Conservation (phyloP, 495 filamentous ascomycete genomes). For the Penicillium waksmanii region DNA sequence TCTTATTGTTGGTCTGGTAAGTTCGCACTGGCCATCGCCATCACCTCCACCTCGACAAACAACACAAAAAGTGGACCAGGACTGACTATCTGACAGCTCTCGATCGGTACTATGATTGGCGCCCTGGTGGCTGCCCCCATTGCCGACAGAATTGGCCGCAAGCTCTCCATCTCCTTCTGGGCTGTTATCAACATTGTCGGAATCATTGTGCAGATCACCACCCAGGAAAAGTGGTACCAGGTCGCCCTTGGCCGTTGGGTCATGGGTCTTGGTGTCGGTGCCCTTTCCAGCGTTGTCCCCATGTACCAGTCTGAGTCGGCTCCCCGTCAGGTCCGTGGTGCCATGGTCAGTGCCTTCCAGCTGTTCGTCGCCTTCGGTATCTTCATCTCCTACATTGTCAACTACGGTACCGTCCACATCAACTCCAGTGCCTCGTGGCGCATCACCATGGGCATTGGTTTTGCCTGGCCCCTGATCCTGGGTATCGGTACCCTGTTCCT, state of each 20-base stretch:
- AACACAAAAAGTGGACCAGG: not conserved
- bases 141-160: slow-evolving; percentile 58
- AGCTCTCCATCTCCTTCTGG: slow-evolving; percentile 56
- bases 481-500: slow-evolving; percentile 70
- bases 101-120: slow-evolving; percentile 70
- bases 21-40: slow-evolving; percentile 14
- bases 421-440: slow-evolving; percentile 69
- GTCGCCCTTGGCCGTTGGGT: slow-evolving; percentile 59
- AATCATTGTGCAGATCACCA: slow-evolving; percentile 69
- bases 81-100: slow-evolving; percentile 44
- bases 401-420: slow-evolving; percentile 68
- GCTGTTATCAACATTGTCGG: slow-evolving; percentile 69
- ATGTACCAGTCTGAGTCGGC: slow-evolving; percentile 76
- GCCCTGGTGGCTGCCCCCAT: slow-evolving; percentile 63
- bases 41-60: not conserved
- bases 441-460: slow-evolving; percentile 79
- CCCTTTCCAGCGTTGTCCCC: slow-evolving; percentile 70
- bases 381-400: slow-evolving; percentile 79
- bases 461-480: slow-evolving; percentile 76
- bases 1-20: slow-evolving; percentile 59
- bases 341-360: slow-evolving; percentile 76
- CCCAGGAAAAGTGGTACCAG: slow-evolving; percentile 56
- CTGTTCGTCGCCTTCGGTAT: slow-evolving; percentile 88
- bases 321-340: slow-evolving; percentile 66
- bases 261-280: slow-evolving; percentile 71